Percentiles rank a stretch among this genome's conserved stretches.
phyloP scores from a whole-genome alignment of 179 eudicot species.

The Carnegiea gigantea region DNA sequence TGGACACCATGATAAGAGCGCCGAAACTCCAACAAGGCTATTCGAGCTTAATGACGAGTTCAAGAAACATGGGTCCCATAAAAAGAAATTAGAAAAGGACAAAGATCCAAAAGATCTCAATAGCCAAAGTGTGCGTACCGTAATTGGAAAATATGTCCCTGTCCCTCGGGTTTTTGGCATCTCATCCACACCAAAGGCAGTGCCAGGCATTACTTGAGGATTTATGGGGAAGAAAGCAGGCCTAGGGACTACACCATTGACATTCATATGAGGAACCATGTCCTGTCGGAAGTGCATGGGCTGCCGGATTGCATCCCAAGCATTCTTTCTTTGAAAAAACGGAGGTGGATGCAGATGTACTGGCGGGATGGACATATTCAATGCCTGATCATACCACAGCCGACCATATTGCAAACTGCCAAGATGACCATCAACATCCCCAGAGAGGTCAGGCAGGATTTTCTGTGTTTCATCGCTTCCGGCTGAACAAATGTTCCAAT shows the following conservation, averaged over 20 bases:
- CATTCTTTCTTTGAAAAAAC: conserved; percentile 35
- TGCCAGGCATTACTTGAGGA: conserved; percentile 34
- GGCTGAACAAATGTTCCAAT: conserved; percentile 2
- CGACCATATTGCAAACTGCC: conserved; percentile 43
- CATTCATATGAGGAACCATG: conserved; percentile 41
- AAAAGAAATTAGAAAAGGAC: neutral
- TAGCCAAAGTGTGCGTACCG: conserved; percentile 40
- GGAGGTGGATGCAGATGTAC: conserved; percentile 35
- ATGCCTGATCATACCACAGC: conserved; percentile 41
- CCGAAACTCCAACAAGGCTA: neutral
- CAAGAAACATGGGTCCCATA: neutral
- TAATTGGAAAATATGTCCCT: conserved; percentile 67
- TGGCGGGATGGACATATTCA: conserved; percentile 30
- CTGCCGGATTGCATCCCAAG: conserved; percentile 39
- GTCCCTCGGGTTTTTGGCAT: conserved; percentile 62
- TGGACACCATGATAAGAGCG: neutral
- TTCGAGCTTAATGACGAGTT: neutral
- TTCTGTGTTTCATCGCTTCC: conserved; percentile 24
- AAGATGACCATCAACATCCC: conserved; percentile 49
- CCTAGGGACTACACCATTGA: conserved; percentile 39
- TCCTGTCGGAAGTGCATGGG: conserved; percentile 40
- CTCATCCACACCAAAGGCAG: conserved; percentile 38
- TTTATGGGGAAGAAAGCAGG: conserved; percentile 39
- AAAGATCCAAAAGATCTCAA: neutral
- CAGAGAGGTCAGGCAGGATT: conserved; percentile 52